Conservation (phyloP, 2,329 filamentous ascomycete species). For the Exophiala calicioides region DNA sequence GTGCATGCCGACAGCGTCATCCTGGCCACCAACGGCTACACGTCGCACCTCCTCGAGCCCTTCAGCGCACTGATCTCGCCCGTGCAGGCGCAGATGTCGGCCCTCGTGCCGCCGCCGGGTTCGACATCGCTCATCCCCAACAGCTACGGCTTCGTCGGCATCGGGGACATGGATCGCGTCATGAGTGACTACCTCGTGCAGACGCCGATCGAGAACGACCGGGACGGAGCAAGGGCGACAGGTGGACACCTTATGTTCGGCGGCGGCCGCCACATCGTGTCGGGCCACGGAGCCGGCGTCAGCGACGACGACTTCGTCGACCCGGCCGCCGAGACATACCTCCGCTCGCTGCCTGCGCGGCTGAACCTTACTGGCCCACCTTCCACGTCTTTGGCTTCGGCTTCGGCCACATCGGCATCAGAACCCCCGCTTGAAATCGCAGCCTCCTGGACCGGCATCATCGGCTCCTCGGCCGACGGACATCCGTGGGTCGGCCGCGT, state of each 20-base stretch:
- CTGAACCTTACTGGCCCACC: constrained; percentile 43
- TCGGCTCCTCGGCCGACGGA: constrained; percentile 54
- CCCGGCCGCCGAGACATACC: constrained; percentile 42
- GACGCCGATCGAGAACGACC: constrained; percentile 39
- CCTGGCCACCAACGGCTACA: constrained; percentile 79
- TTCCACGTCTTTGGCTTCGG: too few species aligned
- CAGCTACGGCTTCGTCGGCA: constrained; percentile 42
- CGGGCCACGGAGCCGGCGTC: constrained; percentile 49
- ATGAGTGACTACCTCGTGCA: constrained; percentile 70
- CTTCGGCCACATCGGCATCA: constrained; percentile 17
- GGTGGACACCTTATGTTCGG: constrained; percentile 60
- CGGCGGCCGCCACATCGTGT: constrained; percentile 51
- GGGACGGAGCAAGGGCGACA: constrained; percentile 31
- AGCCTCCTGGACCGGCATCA: constrained; percentile 50
- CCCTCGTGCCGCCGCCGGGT: constrained; percentile 46
- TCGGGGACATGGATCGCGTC: constrained; percentile 56
- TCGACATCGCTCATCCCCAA: constrained; percentile 30
- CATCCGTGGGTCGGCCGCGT: constrained; percentile 56
- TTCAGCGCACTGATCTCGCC: constrained; percentile 75
- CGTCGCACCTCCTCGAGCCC: constrained; percentile 69
- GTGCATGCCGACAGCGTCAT: constrained; percentile 55
- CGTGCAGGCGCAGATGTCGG: constrained; percentile 59
- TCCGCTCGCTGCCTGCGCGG: constrained; percentile 40
- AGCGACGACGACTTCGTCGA: constrained; percentile 53
- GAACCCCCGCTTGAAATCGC: constrained; percentile 18